Base-by-base conservation (phyloP, 257 asterid species). In the Voacanga thouarsii region DNA sequence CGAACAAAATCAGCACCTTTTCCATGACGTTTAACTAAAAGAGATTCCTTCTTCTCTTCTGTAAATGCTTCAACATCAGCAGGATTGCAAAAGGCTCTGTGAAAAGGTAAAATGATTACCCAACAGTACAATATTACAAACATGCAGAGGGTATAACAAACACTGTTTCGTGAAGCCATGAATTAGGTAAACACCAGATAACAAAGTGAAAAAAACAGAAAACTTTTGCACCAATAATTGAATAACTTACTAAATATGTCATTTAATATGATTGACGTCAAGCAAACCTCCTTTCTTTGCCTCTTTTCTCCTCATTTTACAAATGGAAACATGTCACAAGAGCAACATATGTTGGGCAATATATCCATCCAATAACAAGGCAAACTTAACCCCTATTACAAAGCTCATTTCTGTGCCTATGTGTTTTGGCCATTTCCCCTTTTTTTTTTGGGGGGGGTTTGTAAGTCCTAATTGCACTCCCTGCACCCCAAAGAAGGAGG, bases 1-100 rank as follows among this genome's bases (percentile, higher is more conserved):
- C 92, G 93, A 78, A 81, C 88, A 85, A 91, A 94, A 87, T 92
- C 97, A 80, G 97, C 86, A 83, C 96, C 92, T 87, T 94, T 94
- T 15, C 95, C 96, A 85, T 88, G 95, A 55, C 96, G 96, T 84
- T 89, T 94, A 39, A 88, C 94, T 78, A 92, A 82, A 77, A 94
- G 90, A 82, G 94, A 90, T 53, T 69, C 83, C 85, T 91, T 92
- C 86, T 88, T 94, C 84, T 91, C 97, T 85, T 94, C 97, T 0
- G 97, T 91, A 85, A 94, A 94, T 55, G 92, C 94, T 86, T 94
- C 97, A 67, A 94, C 90, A 77, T 94, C 99, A 83, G 84, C 92
- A 80, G 95, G 97, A 87, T 89, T 91, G 87, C 99, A 94, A 83
- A 91, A 92, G 80, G 96, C 99, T 83, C 99, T 94, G 96, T n/a